These are phyloP conservation scores for Ustilago vetiveriae DNA, from an alignment of 1,284 basidiomycete species.

Conservation along the genomic window DNA sequence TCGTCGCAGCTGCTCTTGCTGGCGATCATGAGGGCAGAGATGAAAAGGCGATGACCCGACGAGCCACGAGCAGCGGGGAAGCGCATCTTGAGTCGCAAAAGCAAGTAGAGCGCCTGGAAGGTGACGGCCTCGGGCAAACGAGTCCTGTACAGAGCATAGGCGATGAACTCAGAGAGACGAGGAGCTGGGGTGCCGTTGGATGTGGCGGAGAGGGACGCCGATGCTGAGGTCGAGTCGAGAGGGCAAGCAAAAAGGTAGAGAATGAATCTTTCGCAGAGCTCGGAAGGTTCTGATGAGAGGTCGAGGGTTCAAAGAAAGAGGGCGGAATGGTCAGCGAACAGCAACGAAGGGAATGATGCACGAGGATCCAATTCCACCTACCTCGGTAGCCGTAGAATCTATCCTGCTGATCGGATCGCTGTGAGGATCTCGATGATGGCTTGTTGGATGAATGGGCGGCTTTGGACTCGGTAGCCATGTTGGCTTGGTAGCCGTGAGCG, in stretches of 20 bases:
- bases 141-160: conserved; percentile 66
- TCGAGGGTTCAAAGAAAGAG: too few relatives aligned
- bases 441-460: conserved; percentile 16
- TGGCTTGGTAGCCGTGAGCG: conserved; percentile 31
- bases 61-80: conserved; percentile 66
- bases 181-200: conserved; percentile 46
- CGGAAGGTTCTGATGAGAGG: conserved; percentile 55
- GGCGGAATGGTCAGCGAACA: not conserved
- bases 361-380: conserved; percentile 8
- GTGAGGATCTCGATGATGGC: conserved; percentile 21
- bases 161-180: conserved; percentile 66
- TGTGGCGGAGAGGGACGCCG: conserved; percentile 27
- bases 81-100: conserved; percentile 64
- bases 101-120: conserved; percentile 62
- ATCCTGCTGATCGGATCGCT: conserved; percentile 37
- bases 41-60: conserved; percentile 67
- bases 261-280: conserved; percentile 62
- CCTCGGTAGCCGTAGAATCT: conserved; percentile 61
- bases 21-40: conserved; percentile 67
- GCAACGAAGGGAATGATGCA: not conserved
- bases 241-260: conserved; percentile 61
- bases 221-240: conserved; percentile 60
- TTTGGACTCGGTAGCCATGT: conserved; percentile 21
- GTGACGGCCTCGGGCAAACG: conserved; percentile 63
- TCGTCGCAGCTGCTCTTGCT: conserved; percentile 67